phyloP scores from a whole-genome alignment of 768 basidiomycete genomes.

The Cubamyces lactineus region DNA sequence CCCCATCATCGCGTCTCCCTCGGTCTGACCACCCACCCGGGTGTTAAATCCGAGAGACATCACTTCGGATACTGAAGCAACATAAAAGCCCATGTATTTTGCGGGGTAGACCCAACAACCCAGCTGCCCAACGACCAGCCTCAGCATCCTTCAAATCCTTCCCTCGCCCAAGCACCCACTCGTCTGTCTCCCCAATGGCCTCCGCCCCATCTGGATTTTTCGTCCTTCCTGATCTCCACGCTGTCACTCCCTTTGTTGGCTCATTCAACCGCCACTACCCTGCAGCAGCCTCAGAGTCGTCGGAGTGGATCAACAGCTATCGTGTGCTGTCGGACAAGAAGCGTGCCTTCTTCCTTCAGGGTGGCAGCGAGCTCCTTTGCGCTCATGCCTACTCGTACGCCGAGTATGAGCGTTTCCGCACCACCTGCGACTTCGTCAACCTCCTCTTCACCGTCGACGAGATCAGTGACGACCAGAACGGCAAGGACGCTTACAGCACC shows the following conservation, averaged over 20 bases:
- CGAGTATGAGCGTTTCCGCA: conserved; percentile 58
- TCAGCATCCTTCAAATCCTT: background rate
- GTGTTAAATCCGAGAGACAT: background rate
- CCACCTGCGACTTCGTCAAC: conserved; percentile 66
- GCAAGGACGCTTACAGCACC: conserved; percentile 55
- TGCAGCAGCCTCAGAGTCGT: conserved; percentile 57
- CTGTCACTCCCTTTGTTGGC: conserved; percentile 48
- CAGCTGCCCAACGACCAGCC: too few relatives aligned
- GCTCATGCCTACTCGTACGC: conserved; percentile 65
- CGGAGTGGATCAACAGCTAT: conserved; percentile 65
- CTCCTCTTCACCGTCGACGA: conserved; percentile 70
- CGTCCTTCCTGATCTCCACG: conserved; percentile 59
- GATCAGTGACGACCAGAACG: conserved; percentile 67
- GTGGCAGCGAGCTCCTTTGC: conserved; percentile 62
- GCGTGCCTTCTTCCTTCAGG: conserved; percentile 64
- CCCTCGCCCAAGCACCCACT: background rate
- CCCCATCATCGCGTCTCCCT: too few relatives aligned
- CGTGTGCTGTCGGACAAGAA: conserved; percentile 61
- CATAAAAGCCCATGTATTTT: background rate
- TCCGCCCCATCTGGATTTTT: conserved; percentile 31
- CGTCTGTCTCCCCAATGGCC: background rate
- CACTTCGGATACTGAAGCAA: background rate
- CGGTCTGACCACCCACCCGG: background rate
- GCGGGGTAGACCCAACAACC: background rate
- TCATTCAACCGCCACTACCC: conserved; percentile 61